phyloP scores from a whole-genome alignment of 768 basidiomycete genomes.

The Russula virescens region DNA sequence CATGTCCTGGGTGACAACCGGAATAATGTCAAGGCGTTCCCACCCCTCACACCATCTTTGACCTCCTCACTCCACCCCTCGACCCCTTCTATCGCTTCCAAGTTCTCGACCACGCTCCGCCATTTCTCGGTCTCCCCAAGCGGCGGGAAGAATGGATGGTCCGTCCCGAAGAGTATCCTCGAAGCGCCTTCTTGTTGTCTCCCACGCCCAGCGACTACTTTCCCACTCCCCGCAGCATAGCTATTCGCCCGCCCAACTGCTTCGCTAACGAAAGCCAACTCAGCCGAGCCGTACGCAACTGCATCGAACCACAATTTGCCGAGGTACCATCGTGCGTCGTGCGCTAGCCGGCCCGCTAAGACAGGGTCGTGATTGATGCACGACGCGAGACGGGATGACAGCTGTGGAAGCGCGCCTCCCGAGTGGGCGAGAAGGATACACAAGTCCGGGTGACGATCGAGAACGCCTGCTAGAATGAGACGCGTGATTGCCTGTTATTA shows the following conservation, averaged over 20 bases:
- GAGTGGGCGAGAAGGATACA: slow-evolving; percentile 82
- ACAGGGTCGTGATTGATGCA: slow-evolving; percentile 83
- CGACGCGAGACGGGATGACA: slow-evolving; percentile 79
- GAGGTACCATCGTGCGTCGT: slow-evolving; percentile 81
- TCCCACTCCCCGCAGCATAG: slow-evolving; percentile 31
- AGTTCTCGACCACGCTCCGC: slow-evolving; percentile 80
- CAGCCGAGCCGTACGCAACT: slow-evolving; percentile 84
- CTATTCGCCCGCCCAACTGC: slow-evolving; percentile 54
- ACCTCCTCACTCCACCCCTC: slow-evolving; percentile 55
- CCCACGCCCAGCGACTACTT: slow-evolving; percentile 28
- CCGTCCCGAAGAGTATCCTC: slow-evolving; percentile 76
- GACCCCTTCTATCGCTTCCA: slow-evolving; percentile 69
- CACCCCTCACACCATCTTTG: slow-evolving; percentile 60
- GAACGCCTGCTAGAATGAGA: slow-evolving; percentile 71
- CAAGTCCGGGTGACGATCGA: slow-evolving; percentile 73
- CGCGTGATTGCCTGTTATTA: slow-evolving; percentile 57
- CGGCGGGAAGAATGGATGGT: slow-evolving; percentile 90
- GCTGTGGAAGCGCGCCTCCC: slow-evolving; percentile 75
- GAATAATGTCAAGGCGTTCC: slow-evolving; percentile 71
- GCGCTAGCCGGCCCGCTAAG: slow-evolving; percentile 64
- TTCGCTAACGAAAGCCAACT: slow-evolving; percentile 72
- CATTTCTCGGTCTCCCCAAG: slow-evolving; percentile 62
- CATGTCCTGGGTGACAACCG: slow-evolving; percentile 26
- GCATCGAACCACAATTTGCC: slow-evolving; percentile 79
- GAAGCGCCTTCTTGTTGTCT: slow-evolving; percentile 49